Evolutionary conservation across 73 alveolate genomes (phyloP), one percentile per base, ranked within the genome.

Genomic region (Blepharisma japonicum): DNA sequence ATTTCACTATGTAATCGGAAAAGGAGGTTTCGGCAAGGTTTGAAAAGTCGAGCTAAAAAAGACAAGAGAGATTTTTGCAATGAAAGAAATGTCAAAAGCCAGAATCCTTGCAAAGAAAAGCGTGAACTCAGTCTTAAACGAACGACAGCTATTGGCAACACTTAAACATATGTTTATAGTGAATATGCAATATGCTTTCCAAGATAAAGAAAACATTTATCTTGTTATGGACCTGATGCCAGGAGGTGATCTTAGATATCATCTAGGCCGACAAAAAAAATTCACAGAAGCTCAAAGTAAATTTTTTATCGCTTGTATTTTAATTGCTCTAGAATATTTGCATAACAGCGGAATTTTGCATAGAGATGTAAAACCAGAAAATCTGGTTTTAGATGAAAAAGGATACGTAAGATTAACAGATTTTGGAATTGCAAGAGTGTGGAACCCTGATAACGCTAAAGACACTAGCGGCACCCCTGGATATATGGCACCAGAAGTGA

Each of bases 81-180:
- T 83, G 79, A 71, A 14, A 90, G 90, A 83, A 83, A 67, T 32
- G 42, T 32, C 42, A 32, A 32, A 32, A 32, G 42, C 42, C 42
- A 45, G 87, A 84, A 86, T 94, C n/a, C 87, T 87, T 27, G 90
- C 90, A n/a, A 88, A 83, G 86, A 93, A 91, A 79, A 78, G 96
- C 32, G 97, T 93, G 49, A 90, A 89, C 42, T 89, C 97, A 20
- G 96, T 96, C 45, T 78, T 90, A 91, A 89, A 92, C 74, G 99
- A 96, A 81, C 84, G 97, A 76, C 82, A 86, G 78, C 70, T 93
- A 55, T 86, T 96, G 46, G 56, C 92, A 68, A 46, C 89, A 55
- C 78, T 96, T 11, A 77, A 88, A 74, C 92, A 86, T 80, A 25
- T 87, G 39, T 91, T 86, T 72, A 68, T 92, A 54, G 93, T 92